A percentile compares a stretch with the other conserved stretches of the same genome.
These are phyloP conservation scores for Amanita phalloides DNA, from an alignment of 768 basidiomycete genomes.

Conservation along the genomic window DNA sequence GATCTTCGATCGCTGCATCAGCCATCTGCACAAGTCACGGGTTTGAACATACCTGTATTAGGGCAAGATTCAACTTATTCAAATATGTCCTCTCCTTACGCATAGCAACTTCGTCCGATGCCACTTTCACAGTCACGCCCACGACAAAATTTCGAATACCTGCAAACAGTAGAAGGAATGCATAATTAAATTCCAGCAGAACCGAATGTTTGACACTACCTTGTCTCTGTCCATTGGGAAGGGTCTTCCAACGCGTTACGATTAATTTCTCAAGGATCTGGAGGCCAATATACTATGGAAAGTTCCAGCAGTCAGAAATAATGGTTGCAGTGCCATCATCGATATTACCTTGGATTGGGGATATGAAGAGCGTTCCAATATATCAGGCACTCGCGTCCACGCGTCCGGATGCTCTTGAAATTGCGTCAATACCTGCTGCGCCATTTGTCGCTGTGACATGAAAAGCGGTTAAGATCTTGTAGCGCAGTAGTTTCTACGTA, in stretches of 20 bases:
- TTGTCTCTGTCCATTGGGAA: slow-evolving; percentile 90
- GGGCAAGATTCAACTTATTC: slow-evolving; percentile 93
- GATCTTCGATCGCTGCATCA: slow-evolving; percentile 46
- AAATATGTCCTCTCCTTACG: slow-evolving; percentile 90
- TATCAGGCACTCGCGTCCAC: slow-evolving; percentile 94
- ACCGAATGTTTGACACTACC: slow-evolving; percentile 30
- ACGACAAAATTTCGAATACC: slow-evolving; percentile 98
- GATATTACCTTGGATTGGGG: slow-evolving; percentile 71
- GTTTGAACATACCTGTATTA: slow-evolving; percentile 63
- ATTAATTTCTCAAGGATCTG: slow-evolving; percentile 97
- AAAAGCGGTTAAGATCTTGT: slow-evolving; percentile 17
- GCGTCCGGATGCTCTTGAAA: slow-evolving; percentile 95
- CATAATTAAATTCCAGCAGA: not conserved
- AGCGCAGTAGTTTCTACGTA: slow-evolving; percentile 6
- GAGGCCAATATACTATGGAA: slow-evolving; percentile 79
- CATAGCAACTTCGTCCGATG: slow-evolving; percentile 82
- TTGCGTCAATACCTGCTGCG: slow-evolving; percentile 89
- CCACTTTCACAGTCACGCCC: slow-evolving; percentile 83
- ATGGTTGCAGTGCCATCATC: slow-evolving; percentile 1
- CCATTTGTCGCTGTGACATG: slow-evolving; percentile 73
- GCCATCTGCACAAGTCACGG: not conserved
- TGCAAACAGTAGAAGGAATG: slow-evolving; percentile 13
- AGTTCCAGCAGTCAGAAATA: slow-evolving; percentile 8
- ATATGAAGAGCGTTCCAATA: slow-evolving; percentile 76
- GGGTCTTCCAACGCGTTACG: slow-evolving; percentile 88